These are phyloP conservation scores for Zizania palustris DNA, from an alignment of 202 grass and related monocot species.

Conservation along the genomic window DNA sequence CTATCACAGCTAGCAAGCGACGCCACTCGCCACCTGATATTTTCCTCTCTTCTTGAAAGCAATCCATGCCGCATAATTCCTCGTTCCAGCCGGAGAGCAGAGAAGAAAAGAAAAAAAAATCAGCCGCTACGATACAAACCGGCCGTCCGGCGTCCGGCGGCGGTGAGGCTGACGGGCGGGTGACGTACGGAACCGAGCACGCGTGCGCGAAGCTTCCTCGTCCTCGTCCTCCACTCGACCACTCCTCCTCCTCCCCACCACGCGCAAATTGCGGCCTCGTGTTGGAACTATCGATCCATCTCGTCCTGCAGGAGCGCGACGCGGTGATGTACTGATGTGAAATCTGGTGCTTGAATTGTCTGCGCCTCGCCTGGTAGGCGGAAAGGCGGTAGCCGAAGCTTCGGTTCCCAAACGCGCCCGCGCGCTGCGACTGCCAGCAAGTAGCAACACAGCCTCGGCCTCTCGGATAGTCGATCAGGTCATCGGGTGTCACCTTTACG, in stretches of 20 bases:
- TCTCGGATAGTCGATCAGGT: no score
- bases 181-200: conserved; percentile 14
- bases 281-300: background rate
- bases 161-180: background rate
- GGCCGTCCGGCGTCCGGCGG: background rate
- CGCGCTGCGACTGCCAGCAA: background rate
- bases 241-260: background rate
- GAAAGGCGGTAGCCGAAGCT: conserved; percentile 28
- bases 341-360: conserved; percentile 20
- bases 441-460: no score
- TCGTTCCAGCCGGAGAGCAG: background rate
- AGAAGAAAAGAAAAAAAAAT: background rate
- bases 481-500: conserved; percentile 3
- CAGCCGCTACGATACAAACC: background rate
- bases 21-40: background rate
- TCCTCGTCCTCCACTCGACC: no score
- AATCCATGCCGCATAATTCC: background rate
- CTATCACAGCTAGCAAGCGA: background rate
- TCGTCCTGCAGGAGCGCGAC: background rate
- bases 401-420: conserved; percentile 29
- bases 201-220: background rate
- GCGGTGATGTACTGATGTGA: conserved; percentile 23
- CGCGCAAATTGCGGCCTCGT: background rate
- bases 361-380: background rate
- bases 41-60: conserved; percentile 1